These are phyloP conservation scores for Dothistroma pini DNA, from an alignment of 2,329 filamentous ascomycete genomes.

Conservation along the genomic window DNA sequence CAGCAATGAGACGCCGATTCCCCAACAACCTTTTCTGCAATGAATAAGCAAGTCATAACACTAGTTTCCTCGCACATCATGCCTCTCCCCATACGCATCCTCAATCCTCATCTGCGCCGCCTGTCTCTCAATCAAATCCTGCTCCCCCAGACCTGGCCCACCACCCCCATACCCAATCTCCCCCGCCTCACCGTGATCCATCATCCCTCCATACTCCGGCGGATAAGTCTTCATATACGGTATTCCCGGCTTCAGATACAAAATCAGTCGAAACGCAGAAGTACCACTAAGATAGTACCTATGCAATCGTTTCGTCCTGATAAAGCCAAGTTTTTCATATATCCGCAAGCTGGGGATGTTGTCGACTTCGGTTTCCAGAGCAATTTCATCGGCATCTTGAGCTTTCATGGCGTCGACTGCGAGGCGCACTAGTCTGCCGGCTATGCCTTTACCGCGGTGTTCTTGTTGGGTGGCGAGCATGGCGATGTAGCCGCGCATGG, in stretches of 20 bases:
- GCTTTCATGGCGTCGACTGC: constrained; percentile 88
- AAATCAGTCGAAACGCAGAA: constrained; percentile 82
- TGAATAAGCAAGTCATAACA: background rate
- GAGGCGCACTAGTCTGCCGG: constrained; percentile 77
- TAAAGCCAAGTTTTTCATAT: constrained; percentile 88
- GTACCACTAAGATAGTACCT: constrained; percentile 96
- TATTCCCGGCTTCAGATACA: constrained; percentile 67
- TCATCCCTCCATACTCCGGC: constrained; percentile 27
- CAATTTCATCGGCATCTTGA: constrained; percentile 71
- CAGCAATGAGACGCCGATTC: too few relatives aligned
- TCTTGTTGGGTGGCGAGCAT: constrained; percentile 90
- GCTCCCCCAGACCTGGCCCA: constrained; percentile 18
- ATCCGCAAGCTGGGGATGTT: constrained; percentile 87
- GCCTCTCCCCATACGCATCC: constrained; percentile 25
- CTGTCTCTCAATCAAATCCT: constrained; percentile 29
- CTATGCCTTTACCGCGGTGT: constrained; percentile 81
- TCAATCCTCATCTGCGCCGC: constrained; percentile 30
- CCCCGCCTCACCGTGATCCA: background rate
- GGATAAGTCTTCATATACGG: constrained; percentile 39
- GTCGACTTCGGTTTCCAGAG: constrained; percentile 91
- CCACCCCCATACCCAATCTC: background rate
- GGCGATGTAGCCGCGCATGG: constrained; percentile 89
- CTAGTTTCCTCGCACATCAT: constrained; percentile 8
- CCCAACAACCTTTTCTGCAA: too few relatives aligned
- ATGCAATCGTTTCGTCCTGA: constrained; percentile 88